Evolutionary conservation across 192 early-diverging fungal species (phyloP), one percentile per base, ranked within the genome.

Genomic region (Rhizoclosmatium sp.): DNA sequence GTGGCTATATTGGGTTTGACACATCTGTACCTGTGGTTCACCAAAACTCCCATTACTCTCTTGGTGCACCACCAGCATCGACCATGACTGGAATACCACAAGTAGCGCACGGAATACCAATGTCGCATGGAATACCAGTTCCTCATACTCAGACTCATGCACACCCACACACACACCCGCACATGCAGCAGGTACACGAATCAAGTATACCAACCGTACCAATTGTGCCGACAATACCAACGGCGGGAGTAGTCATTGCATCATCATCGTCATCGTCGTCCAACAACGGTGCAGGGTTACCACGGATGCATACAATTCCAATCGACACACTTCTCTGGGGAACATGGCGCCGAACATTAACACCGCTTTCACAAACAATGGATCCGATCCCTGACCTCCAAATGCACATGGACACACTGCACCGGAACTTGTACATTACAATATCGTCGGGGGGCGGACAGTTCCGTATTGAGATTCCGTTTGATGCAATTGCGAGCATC

Each of bases 391-490:
- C 70, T 19, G 70, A 72, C 51, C 44, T 72, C 10, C 70, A 72
- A 72, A 72, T 72, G 70, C 70, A 72, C 54, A 72, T 72, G 70
- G 70, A 72, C 39, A n/a, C 58, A 12, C 23, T 72, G 9, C 70
- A 72, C 48, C 70, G 70, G 2, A 5, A 51, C 5, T 9, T 72
- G 9, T 72, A 72, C 48, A 39, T 72, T 31, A 72, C 70, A 23
- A 72, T 72, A 21, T 14, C 70, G 2, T 23, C 16, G 2, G 58
- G 58, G 12, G 70, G 70, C 1, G 70, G 54, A 41, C 21, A 72
- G 16, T 72, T 72, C 51, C 70, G 70, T 14, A 72, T 72, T 42
- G 54, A 72, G 56, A 59, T 72, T 72, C 54, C 70, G 49, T 72
- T 72, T 72, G 70, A 72, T 23, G 23, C 16, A 16, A 47, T 72